Evolutionary conservation across 2,329 filamentous ascomycete genomes (phyloP).

Genomic region (Cadophora luteo-olivacea): DNA sequence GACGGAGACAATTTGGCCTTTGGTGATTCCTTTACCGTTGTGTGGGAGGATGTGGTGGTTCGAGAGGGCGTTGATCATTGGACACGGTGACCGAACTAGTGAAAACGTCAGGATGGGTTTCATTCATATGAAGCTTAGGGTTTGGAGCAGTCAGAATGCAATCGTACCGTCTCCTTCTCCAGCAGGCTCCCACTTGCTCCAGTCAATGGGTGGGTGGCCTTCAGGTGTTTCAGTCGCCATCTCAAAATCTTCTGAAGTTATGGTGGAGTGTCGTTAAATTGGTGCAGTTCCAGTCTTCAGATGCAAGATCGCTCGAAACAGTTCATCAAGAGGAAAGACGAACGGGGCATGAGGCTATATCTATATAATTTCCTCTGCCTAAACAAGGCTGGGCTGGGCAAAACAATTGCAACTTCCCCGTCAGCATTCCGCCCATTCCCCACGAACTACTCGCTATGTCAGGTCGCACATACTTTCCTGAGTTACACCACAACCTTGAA

Average conservation of each 20-base stretch:
- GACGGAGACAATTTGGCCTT: conserved; percentile 24
- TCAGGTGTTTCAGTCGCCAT: conserved; percentile 25
- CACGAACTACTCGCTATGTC: neutral
- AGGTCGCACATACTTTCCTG: neutral
- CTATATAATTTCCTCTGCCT: neutral
- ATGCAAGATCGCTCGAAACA: neutral
- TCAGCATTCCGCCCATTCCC: neutral
- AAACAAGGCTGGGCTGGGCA: neutral
- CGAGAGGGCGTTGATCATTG: conserved; percentile 35
- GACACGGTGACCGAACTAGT: conserved; percentile 33
- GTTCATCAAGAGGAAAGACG: neutral
- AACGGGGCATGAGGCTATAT: neutral
- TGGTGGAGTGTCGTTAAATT: neutral
- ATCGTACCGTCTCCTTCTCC: conserved; percentile 33
- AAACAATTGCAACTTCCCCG: neutral
- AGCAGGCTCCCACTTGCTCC: conserved; percentile 33
- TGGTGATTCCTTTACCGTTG: conserved; percentile 29
- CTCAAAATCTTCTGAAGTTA: neutral
- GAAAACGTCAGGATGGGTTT: neutral
- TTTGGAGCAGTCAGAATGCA: neutral
- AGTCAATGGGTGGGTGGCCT: conserved; percentile 30
- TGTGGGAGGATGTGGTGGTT: conserved; percentile 34
- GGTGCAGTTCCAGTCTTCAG: neutral
- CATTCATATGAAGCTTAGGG: neutral
- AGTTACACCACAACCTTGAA: neutral